Percentiles rank a stretch among this genome's conserved stretches.
These are phyloP conservation scores for Torulaspora quercuum DNA, from an alignment of 805 yeast genomes.

Conservation along the genomic window DNA sequence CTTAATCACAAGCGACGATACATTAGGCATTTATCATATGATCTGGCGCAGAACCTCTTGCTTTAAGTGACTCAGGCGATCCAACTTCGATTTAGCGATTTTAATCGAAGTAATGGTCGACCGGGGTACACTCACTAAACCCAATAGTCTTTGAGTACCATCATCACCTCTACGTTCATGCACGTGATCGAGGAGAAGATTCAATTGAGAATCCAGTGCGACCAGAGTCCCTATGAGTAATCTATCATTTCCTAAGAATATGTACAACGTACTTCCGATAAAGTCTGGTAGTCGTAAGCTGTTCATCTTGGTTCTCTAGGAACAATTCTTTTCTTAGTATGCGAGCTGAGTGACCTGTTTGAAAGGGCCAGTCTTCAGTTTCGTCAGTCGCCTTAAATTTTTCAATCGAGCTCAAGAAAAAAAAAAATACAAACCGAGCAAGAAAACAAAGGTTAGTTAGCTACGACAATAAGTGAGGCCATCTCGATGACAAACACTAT, in stretches of 20 bases:
- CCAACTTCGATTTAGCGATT: conserved; percentile 28
- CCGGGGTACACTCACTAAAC: conserved; percentile 53
- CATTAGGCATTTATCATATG: conserved; percentile 1
- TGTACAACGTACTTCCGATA: conserved; percentile 35
- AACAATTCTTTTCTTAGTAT: neutral
- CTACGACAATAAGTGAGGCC: too few relatives aligned
- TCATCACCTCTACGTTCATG: conserved; percentile 28
- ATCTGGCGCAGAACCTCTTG: conserved; percentile 14
- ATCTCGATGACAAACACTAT: conserved; percentile 7
- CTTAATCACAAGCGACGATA: conserved; percentile 4
- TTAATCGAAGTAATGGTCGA: conserved; percentile 35
- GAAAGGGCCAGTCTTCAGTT: too few relatives aligned
- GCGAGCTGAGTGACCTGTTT: too few relatives aligned
- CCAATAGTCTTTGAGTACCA: conserved; percentile 40
- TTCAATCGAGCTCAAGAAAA: conserved; percentile 4
- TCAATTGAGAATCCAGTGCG: conserved; percentile 45
- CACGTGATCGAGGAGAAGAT: conserved; percentile 41
- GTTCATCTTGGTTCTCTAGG: conserved; percentile 15
- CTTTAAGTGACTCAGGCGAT: conserved; percentile 16
- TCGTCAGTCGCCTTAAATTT: conserved; percentile 1
- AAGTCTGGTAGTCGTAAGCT: conserved; percentile 22
- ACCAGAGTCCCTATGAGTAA: conserved; percentile 39
- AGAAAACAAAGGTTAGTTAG: too few relatives aligned
- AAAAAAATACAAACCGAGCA: conserved; percentile 9
- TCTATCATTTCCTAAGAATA: conserved; percentile 39